Percentiles rank a stretch among this genome's conserved stretches.
phyloP scores from a whole-genome alignment of 2,329 filamentous ascomycete genomes.

The Sporothrix curviconia region DNA sequence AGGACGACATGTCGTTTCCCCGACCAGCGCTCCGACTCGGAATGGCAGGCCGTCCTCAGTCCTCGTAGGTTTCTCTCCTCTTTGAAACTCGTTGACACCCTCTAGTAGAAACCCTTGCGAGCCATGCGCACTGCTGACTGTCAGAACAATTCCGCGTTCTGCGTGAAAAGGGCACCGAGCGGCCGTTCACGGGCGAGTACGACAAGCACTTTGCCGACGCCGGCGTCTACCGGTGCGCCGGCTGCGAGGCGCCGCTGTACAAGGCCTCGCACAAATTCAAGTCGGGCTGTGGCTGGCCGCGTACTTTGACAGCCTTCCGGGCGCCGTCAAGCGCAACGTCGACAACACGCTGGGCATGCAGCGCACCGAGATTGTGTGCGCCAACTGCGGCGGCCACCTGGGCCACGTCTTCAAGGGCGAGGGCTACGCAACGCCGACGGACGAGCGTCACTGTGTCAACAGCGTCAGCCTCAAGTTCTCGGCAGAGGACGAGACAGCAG shows the following conservation, averaged over 20 bases:
- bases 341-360: slow-evolving; percentile 75
- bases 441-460: slow-evolving; percentile 97
- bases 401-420: slow-evolving; percentile 92
- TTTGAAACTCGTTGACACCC: neutral
- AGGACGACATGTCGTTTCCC: slow-evolving; percentile 61
- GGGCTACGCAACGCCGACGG: slow-evolving; percentile 74
- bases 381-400: slow-evolving; percentile 86
- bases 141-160: slow-evolving; percentile 95
- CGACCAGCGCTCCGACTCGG: slow-evolving; percentile 70
- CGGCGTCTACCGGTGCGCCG: slow-evolving; percentile 83
- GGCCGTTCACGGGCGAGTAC: slow-evolving; percentile 71
- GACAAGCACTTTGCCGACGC: slow-evolving; percentile 73
- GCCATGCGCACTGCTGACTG: slow-evolving; percentile 11
- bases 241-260: slow-evolving; percentile 82
- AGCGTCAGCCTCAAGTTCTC: slow-evolving; percentile 82
- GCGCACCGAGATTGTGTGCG: slow-evolving; percentile 88
- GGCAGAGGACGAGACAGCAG: slow-evolving; percentile 43
- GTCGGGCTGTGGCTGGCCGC: slow-evolving; percentile 94
- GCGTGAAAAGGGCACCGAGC: slow-evolving; percentile 85
- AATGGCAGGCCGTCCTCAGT: slow-evolving; percentile 83
- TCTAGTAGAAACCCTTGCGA: too few species aligned
- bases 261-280: slow-evolving; percentile 92
- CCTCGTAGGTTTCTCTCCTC: slow-evolving; percentile 32
- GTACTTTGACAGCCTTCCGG: slow-evolving; percentile 92
- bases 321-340: slow-evolving; percentile 75